phyloP scores from a whole-genome alignment of 1,284 basidiomycete genomes.

The Neonothopanus nambi region DNA sequence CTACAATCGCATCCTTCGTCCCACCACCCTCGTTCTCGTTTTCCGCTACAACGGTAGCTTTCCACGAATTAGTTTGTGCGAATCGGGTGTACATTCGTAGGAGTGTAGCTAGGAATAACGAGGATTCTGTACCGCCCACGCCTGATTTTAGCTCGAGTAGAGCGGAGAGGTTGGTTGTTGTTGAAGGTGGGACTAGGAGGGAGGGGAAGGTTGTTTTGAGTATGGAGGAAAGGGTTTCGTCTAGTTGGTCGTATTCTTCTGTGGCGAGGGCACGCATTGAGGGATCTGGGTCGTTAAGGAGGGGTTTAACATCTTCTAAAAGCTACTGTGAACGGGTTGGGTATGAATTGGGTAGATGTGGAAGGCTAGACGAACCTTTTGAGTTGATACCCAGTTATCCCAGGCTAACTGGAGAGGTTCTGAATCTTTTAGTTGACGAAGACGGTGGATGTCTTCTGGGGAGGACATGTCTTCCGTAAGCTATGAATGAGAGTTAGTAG shows the following conservation, averaged over 20 bases:
- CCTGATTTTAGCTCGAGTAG: slow-evolving; percentile 92
- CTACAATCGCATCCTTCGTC: slow-evolving; percentile 82
- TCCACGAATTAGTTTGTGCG: slow-evolving; percentile 55
- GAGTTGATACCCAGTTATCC: slow-evolving; percentile 28
- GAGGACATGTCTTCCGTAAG: slow-evolving; percentile 28
- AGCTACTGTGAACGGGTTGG: slow-evolving; percentile 50
- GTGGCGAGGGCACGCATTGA: slow-evolving; percentile 75
- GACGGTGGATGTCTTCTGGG: slow-evolving; percentile 25
- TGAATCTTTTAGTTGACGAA: slow-evolving; percentile 30
- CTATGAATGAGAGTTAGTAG: slow-evolving; percentile 12
- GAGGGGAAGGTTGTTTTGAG: slow-evolving; percentile 62
- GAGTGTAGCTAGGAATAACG: slow-evolving; percentile 81
- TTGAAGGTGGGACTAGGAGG: slow-evolving; percentile 71
- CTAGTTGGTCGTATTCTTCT: slow-evolving; percentile 65
- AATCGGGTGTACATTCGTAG: slow-evolving; percentile 83
- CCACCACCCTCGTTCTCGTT: slow-evolving; percentile 65
- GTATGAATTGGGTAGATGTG: not conserved
- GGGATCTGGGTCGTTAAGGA: slow-evolving; percentile 77
- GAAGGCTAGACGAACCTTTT: slow-evolving; percentile 31
- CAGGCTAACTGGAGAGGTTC: slow-evolving; percentile 30
- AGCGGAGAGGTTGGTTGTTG: slow-evolving; percentile 68
- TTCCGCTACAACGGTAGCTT: slow-evolving; percentile 51
- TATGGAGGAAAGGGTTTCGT: slow-evolving; percentile 46
- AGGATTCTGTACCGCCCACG: slow-evolving; percentile 89
- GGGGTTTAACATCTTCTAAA: slow-evolving; percentile 58